Conservation (phyloP, 768 basidiomycete species). For the Naganishia onofrii region DNA sequence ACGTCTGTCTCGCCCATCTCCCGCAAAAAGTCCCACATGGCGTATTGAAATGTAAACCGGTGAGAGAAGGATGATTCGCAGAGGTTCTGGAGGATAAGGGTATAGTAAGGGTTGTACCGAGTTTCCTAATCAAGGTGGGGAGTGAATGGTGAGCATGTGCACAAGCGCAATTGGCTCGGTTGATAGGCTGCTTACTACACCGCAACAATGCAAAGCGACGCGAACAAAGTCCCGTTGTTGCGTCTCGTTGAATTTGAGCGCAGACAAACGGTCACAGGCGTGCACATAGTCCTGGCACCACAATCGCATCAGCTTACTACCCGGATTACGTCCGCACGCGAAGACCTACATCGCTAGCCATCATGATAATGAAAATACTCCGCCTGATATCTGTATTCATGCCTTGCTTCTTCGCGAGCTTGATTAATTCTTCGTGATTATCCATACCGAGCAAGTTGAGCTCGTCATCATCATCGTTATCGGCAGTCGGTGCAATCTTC, state of each 20-base stretch:
- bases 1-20: constrained; percentile 80
- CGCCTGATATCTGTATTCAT: constrained; percentile 97
- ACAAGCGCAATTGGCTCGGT: neutral
- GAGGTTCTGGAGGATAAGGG: constrained; percentile 79
- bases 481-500: constrained; percentile 48
- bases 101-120: constrained; percentile 91
- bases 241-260: constrained; percentile 76
- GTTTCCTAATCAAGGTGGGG: constrained; percentile 64
- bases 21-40: constrained; percentile 93
- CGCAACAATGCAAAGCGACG: constrained; percentile 83
- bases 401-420: constrained; percentile 87
- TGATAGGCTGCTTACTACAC: constrained; percentile 37
- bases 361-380: constrained; percentile 85
- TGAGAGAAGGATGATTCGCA: constrained; percentile 75
- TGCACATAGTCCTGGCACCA: constrained; percentile 82
- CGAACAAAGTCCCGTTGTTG: constrained; percentile 95
- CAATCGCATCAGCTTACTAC: constrained; percentile 3
- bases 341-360: constrained; percentile 83
- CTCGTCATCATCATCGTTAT: constrained; percentile 30
- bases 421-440: constrained; percentile 57
- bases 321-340: neutral
- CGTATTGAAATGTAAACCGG: constrained; percentile 89
- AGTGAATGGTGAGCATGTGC: neutral
- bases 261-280: constrained; percentile 82
- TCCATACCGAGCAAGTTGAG: constrained; percentile 33